Conservation (phyloP, 139 green algal genomes). For the Volvox africanus region DNA sequence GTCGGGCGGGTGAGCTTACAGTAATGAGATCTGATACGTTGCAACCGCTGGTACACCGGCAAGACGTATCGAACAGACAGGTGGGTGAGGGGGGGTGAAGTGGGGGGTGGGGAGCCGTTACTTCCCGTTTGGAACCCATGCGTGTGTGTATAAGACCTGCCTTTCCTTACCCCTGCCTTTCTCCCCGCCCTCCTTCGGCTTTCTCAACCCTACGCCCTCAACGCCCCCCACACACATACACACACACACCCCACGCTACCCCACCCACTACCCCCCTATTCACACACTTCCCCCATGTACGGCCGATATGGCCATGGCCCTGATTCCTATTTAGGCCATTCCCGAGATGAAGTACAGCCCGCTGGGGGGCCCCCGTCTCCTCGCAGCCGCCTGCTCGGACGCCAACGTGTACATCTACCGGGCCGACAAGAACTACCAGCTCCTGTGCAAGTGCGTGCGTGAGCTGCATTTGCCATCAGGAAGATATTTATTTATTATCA, state of each 20-base stretch:
- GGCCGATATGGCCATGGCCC: no score
- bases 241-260: neutral
- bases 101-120: neutral
- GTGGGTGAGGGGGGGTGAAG: neutral
- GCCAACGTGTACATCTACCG: constrained; percentile 72
- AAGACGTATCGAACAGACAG: neutral
- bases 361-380: constrained; percentile 51
- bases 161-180: no score
- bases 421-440: constrained; percentile 59
- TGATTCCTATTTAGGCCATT: constrained; percentile 48
- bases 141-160: no score
- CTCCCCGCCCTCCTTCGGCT: no score
- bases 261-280: neutral
- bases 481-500: no score
- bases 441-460: constrained; percentile 25
- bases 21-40: constrained; percentile 63
- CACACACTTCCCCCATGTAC: neutral
- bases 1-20: constrained; percentile 52
- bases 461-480: no score
- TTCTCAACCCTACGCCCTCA: no score
- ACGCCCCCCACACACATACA: no score
- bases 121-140: no score
- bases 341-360: constrained; percentile 72
- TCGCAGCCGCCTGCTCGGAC: constrained; percentile 64
- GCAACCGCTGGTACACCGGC: constrained; percentile 57